Evolutionary conservation across 495 filamentous ascomycete species (phyloP).

Genomic region (Neurospora sp.): DNA sequence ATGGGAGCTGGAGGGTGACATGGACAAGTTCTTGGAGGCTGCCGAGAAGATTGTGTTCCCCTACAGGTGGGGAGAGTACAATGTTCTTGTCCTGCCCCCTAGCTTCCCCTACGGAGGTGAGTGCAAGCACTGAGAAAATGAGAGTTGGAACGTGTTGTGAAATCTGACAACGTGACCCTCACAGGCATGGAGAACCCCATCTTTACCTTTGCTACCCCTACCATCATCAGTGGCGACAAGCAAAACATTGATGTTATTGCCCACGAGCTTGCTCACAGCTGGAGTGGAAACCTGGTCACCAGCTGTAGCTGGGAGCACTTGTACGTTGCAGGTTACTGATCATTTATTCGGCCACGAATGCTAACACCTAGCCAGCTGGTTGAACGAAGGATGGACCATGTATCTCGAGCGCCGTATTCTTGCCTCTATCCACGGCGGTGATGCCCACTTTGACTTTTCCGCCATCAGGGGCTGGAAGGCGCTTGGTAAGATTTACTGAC

Average conservation of each 20-base stretch:
- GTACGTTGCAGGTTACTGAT: conserved; percentile 20
- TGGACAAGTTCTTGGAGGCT: conserved; percentile 79
- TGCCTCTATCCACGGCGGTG: conserved; percentile 55
- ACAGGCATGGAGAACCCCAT: conserved; percentile 90
- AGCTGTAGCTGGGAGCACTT: conserved; percentile 94
- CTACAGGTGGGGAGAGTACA: conserved; percentile 91
- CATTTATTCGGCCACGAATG: background rate
- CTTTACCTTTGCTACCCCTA: conserved; percentile 88
- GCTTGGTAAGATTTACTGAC: conserved; percentile 29
- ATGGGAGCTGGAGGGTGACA: conserved; percentile 82
- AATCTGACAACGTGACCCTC: conserved; percentile 1
- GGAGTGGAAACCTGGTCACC: conserved; percentile 89
- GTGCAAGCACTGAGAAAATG: background rate
- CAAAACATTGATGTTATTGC: conserved; percentile 96
- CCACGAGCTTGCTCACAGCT: conserved; percentile 84
- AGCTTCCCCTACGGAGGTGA: conserved; percentile 72
- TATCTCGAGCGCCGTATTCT: conserved; percentile 80
- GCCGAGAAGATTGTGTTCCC: conserved; percentile 83
- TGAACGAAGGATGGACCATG: conserved; percentile 94
- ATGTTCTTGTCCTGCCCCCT: conserved; percentile 80
- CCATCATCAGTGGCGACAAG: conserved; percentile 81
- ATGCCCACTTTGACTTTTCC: conserved; percentile 81
- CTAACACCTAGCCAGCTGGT: conserved; percentile 45
- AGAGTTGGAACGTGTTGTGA: background rate
- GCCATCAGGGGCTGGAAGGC: conserved; percentile 76